Conservation (phyloP, 129 eudicot species). For the Artemisia argyi region DNA sequence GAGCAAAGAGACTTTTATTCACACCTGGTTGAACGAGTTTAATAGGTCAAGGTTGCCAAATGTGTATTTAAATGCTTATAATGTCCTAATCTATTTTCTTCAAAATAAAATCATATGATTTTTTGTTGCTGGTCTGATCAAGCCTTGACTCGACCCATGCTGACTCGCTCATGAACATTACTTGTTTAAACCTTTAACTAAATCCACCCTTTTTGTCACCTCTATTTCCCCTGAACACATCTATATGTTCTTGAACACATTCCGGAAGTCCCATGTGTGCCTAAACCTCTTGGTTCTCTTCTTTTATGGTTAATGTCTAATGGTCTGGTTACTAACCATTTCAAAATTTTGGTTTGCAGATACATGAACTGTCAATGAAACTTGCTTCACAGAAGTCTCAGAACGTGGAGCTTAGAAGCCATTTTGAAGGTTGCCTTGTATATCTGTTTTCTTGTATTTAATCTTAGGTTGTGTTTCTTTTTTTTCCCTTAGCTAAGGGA, state of each 20-base stretch:
- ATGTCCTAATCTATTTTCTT: neutral
- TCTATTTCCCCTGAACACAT: too few species aligned
- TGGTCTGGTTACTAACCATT: conserved; percentile 18
- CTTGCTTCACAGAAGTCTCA: conserved; percentile 91
- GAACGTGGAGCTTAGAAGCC: conserved; percentile 73
- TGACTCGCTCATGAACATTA: neutral
- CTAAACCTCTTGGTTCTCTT: neutral
- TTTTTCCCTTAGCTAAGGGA: too few species aligned
- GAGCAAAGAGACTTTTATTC: too few species aligned
- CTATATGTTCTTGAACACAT: neutral
- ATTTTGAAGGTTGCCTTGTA: conserved; percentile 71
- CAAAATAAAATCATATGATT: neutral
- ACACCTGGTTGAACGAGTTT: neutral
- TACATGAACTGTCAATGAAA: conserved; percentile 85
- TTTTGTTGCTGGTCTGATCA: too few species aligned
- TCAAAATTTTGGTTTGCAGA: conserved; percentile 47
- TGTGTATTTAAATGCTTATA: neutral
- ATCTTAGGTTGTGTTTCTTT: neutral
- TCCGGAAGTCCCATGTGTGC: neutral
- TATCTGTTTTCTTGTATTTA: neutral
- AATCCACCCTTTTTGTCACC: too few species aligned
- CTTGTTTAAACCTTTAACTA: too few species aligned
- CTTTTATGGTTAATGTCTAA: neutral
- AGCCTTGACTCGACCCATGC: neutral
- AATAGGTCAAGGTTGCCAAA: neutral